phyloP scores from a whole-genome alignment of 1,284 basidiomycete genomes.

The Phellopilus nigrolimitatus region DNA sequence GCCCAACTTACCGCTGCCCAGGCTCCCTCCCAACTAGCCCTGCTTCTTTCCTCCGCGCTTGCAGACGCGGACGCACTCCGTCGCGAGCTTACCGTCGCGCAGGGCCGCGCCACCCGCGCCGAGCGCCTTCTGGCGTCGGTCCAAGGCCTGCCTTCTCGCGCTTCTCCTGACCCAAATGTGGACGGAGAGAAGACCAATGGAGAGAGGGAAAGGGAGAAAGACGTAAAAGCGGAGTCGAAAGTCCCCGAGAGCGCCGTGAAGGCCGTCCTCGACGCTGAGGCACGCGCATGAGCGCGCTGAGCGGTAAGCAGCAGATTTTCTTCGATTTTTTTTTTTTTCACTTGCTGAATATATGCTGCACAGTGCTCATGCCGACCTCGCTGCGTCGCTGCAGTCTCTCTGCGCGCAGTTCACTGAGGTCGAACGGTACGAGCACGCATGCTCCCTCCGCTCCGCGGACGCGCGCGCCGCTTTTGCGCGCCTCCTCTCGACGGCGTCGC shows the following conservation, averaged over 20 bases:
- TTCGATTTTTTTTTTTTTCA: neutral
- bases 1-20: too few relatives aligned
- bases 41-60: slow-evolving; percentile 17
- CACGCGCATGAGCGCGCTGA: slow-evolving; percentile 46
- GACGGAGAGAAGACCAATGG: slow-evolving; percentile 23
- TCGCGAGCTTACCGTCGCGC: slow-evolving; percentile 2
- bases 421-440: slow-evolving; percentile 41
- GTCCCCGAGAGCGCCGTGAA: slow-evolving; percentile 32
- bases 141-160: slow-evolving; percentile 25
- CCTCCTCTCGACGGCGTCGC: too few relatives aligned
- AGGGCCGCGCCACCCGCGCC: slow-evolving; percentile 45
- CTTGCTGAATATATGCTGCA: neutral
- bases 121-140: slow-evolving; percentile 43
- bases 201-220: slow-evolving; percentile 1
- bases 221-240: slow-evolving; percentile 9
- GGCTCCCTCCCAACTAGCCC: slow-evolving; percentile 17
- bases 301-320: slow-evolving; percentile 15
- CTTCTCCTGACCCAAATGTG: slow-evolving; percentile 23
- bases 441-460: slow-evolving; percentile 46
- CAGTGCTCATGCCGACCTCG: slow-evolving; percentile 50
- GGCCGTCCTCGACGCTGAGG: slow-evolving; percentile 42
- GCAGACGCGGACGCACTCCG: slow-evolving; percentile 15
- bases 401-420: slow-evolving; percentile 51
- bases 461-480: slow-evolving; percentile 46
- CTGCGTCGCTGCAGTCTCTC: slow-evolving; percentile 43